phyloP scores from a whole-genome alignment of 345 rosid genomes.

The Excoecaria agallocha region DNA sequence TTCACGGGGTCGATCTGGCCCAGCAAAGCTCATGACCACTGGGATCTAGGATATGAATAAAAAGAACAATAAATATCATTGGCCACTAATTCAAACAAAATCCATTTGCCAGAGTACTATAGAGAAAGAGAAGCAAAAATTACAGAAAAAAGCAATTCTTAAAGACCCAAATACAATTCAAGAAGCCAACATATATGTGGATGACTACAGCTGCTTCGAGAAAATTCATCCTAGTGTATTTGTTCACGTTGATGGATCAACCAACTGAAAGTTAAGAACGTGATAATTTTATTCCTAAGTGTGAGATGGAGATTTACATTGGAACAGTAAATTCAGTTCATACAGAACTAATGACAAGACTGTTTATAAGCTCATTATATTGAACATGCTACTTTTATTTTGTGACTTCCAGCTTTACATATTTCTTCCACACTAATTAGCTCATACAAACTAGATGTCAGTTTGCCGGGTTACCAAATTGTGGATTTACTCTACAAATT shows the following conservation, averaged over 20 bases:
- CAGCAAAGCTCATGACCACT: slow-evolving; percentile 69
- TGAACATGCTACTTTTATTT: background rate
- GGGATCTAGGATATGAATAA: slow-evolving; percentile 60
- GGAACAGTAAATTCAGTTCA: background rate
- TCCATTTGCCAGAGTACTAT: background rate
- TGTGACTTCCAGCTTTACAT: background rate
- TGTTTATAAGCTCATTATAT: background rate
- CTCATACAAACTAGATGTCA: background rate
- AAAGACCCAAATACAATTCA: background rate
- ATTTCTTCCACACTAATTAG: background rate
- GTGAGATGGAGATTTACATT: background rate
- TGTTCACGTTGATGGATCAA: background rate
- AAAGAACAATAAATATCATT: background rate
- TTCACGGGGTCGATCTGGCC: slow-evolving; percentile 79
- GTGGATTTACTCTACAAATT: background rate
- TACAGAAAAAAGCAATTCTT: background rate
- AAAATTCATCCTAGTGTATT: background rate
- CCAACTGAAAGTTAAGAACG: background rate
- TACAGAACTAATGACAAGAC: too few relatives aligned
- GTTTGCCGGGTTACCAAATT: background rate
- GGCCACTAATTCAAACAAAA: background rate
- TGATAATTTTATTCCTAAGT: background rate
- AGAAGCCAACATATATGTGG: background rate
- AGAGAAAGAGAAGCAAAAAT: background rate
- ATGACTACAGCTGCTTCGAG: background rate